Evolutionary conservation across 129 eudicot genomes (phyloP), one percentile per base, ranked within the genome.

Genomic region (Tagetes patula): DNA sequence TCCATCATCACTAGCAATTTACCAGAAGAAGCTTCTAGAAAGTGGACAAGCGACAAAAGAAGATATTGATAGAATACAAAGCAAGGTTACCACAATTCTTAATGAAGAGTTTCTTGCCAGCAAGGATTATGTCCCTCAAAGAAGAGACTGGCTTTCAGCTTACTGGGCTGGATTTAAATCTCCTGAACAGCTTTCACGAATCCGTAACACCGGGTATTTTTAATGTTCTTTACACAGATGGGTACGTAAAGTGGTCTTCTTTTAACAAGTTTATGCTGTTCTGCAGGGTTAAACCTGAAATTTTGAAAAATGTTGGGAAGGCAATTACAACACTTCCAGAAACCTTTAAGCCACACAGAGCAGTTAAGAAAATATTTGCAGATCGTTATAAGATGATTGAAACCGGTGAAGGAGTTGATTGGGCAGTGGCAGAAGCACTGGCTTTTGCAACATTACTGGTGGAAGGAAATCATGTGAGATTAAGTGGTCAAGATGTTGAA

Each of bases 401-500:
- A 70, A 84, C 91, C 33, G 99, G 97, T 58, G 99, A 94, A 65
- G 99, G 97, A 54, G 85, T 94, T 76, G 99, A 94, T 80, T 94
- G 99, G 99, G 99, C 99, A 42, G 91, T 94, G 58, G 99, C 86
- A 50, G 99, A 94, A 83, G 99, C 99, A 3, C 96, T 94, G 66
- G 99, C 99, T 58, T 94, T 94, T 77, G 98, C 99, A 43, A 94
- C 99, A 50, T 71, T 94, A 84, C 83, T 94, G 73, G 91, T 86
- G 8, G 99, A 94, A 81, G 99, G 99, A 73, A 94, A 94, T 80
- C 99, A 94, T 69, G 99, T 94, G 67, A 87, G 99, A 76, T 71
- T 94, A 77, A 94, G 99, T 66, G 99, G 99, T 61, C 99, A 94
- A 73, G 99, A 94, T 76, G 99, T 94, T 64, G 99, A 94, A 82